phyloP scores from a whole-genome alignment of 2,329 filamentous ascomycete species.

The Monosporascus cannonballus region DNA sequence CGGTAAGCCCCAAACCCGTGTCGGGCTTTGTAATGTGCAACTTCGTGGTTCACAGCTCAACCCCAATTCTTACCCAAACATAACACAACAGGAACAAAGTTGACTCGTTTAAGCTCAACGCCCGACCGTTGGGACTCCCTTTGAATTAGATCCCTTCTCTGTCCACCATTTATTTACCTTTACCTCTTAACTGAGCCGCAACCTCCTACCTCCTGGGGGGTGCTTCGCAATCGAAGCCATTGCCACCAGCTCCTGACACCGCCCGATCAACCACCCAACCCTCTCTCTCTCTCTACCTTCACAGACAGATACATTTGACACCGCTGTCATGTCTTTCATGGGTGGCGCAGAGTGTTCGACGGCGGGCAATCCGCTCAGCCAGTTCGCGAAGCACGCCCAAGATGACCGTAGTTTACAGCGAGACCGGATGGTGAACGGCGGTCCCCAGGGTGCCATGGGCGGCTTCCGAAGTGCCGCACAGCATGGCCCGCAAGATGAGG shows the following conservation, averaged over 20 bases:
- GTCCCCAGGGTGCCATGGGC: constrained; percentile 63
- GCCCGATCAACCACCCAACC: neutral
- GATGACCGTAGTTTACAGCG: constrained; percentile 93
- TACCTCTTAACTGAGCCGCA: too few species aligned
- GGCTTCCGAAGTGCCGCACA: constrained; percentile 70
- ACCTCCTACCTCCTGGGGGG: too few species aligned
- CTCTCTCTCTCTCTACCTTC: constrained; percentile 5
- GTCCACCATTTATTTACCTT: too few species aligned
- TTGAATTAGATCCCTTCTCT: too few species aligned
- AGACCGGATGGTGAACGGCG: constrained; percentile 75
- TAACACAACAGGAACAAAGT: too few species aligned
- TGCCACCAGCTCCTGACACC: neutral
- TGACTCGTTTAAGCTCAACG: too few species aligned
- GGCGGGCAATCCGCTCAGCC: constrained; percentile 88
- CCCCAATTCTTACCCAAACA: too few species aligned
- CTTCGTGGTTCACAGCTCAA: too few species aligned
- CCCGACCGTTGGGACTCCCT: too few species aligned
- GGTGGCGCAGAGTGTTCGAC: constrained; percentile 96
- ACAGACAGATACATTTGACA: neutral
- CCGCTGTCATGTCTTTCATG: constrained; percentile 77
- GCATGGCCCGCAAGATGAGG: constrained; percentile 69
- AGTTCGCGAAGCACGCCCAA: constrained; percentile 95
- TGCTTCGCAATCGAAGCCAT: too few species aligned
- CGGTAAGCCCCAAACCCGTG: neutral
- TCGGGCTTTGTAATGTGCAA: neutral